phyloP scores from a whole-genome alignment of 192 early-diverging fungal genomes.

The Coemansia sp. region DNA sequence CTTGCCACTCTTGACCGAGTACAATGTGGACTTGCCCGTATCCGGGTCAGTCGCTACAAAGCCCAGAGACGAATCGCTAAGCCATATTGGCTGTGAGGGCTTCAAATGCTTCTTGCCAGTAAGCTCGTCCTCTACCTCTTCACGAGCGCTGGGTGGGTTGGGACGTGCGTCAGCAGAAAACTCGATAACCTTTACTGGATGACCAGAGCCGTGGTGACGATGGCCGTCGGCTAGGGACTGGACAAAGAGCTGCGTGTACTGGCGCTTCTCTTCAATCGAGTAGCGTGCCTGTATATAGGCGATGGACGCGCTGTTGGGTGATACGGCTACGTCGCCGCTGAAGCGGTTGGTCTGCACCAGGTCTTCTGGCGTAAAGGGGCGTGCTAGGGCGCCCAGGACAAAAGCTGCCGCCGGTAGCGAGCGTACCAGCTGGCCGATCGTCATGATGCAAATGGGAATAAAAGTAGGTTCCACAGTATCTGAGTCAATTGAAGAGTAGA shows the following conservation, averaged over 20 bases:
- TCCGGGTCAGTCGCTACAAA: constrained; percentile 32
- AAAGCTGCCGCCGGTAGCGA: constrained; percentile 27
- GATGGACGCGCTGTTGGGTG: constrained; percentile 56
- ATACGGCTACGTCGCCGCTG: constrained; percentile 56
- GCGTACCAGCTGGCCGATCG: constrained; percentile 14
- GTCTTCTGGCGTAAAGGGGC: constrained; percentile 61
- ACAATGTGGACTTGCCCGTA: constrained; percentile 47
- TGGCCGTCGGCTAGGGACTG: constrained; percentile 20
- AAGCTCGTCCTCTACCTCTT: neutral
- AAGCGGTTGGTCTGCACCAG: constrained; percentile 67
- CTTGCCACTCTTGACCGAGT: constrained; percentile 49
- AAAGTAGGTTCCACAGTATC: neutral
- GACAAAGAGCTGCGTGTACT: constrained; percentile 56
- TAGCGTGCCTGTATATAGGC: constrained; percentile 68
- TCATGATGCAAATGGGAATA: neutral
- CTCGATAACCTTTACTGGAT: constrained; percentile 12
- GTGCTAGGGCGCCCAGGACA: constrained; percentile 32
- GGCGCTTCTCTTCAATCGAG: constrained; percentile 58
- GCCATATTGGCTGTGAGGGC: constrained; percentile 54
- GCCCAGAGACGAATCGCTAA: constrained; percentile 34
- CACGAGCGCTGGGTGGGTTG: constrained; percentile 18
- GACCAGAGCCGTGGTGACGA: constrained; percentile 4
- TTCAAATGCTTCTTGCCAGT: constrained; percentile 16
- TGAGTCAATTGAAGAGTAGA: neutral
- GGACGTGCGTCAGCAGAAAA: constrained; percentile 34